Base-by-base conservation (phyloP, 805 yeast genomes). In the Candida pseudoglaebosa region DNA sequence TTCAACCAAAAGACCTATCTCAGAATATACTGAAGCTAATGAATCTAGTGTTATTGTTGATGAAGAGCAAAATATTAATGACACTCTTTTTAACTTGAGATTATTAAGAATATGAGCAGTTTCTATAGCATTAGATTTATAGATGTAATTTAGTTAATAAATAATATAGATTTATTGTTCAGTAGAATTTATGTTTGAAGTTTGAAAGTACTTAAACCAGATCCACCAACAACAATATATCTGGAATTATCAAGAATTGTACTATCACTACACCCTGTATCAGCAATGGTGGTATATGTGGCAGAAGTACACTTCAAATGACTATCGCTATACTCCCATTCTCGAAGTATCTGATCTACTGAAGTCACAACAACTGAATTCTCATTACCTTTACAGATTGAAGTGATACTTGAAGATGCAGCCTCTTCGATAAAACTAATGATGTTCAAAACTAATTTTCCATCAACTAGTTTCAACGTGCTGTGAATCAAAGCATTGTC, bases 331-430 rank as follows among this genome's bases (percentile, higher is more conserved):
- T 51, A 54, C 3, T 58, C 43, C 97, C 97, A 90, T 4, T 73
- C 36, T 38, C 83, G 70, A 0, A 86, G 65, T 4, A 78, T 68
- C 57, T 93, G 99, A 51, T 93, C 99, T 3, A 88, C 95, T 0
- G 96, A 82, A 0, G 84, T 77, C 1, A 84, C 83, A 5, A 82
- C 43, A 7, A 79, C 54, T 3, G 51, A 46, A 32, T 49, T 53
- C n/a, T 29, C 43, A 3, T 51, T 46, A 4, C 71, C 44, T 3
- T 56, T 28, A 0, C 68, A 59, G 2, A 88, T 63, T 0, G 85
- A 76, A 0, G 97, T 88, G 26, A 91, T 79, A 0, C 97, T 85
- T 0, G 96, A 83, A 0, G 96, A 77, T 2, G 95, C 96, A 0
- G 95, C 96, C 19, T 62, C 57, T 7, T 64, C 65, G 4, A 63